Percentiles rank a stretch among this genome's conserved stretches.
These are phyloP conservation scores for Claviceps citrina DNA, from an alignment of 2,329 filamentous ascomycete genomes.

Conservation along the genomic window DNA sequence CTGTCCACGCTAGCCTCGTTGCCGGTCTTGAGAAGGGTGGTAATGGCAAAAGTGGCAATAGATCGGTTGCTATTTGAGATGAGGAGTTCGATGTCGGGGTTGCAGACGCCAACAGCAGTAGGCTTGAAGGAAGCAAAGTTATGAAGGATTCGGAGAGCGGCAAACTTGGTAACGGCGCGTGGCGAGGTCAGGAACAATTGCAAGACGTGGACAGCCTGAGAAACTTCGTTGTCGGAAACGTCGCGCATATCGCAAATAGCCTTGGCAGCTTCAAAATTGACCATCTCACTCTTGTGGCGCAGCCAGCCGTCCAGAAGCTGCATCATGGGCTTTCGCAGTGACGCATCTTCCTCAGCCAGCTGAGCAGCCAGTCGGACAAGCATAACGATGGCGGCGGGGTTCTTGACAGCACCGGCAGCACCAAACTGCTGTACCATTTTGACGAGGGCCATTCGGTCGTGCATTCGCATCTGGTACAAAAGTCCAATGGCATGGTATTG, in stretches of 20 bases:
- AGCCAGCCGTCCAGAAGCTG: constrained; percentile 91
- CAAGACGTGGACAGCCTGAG: constrained; percentile 83
- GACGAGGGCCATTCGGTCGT: constrained; percentile 94
- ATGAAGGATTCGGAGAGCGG: constrained; percentile 89
- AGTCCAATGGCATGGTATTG: constrained; percentile 98
- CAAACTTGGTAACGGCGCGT: constrained; percentile 90
- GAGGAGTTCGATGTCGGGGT: constrained; percentile 90
- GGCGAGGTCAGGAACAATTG: constrained; percentile 95
- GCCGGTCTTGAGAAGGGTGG: constrained; percentile 91
- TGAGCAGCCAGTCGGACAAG: constrained; percentile 85
- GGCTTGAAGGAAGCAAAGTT: constrained; percentile 96
- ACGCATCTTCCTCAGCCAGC: constrained; percentile 81
- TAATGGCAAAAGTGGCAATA: constrained; percentile 96
- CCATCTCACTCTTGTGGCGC: constrained; percentile 97
- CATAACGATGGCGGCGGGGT: constrained; percentile 81
- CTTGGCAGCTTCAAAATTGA: constrained; percentile 98
- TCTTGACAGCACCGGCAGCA: constrained; percentile 81
- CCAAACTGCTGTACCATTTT: constrained; percentile 99
- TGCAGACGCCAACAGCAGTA: constrained; percentile 78
- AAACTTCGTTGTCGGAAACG: constrained; percentile 79
- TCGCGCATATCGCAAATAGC: constrained; percentile 92
- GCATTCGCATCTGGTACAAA: constrained; percentile 91
- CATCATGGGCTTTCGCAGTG: constrained; percentile 90
- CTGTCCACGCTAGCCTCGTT: constrained; percentile 95
- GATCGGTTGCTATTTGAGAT: constrained; percentile 96